Conservation (phyloP, 73 alveolate species). For the Paramecium pentaurelia region DNA sequence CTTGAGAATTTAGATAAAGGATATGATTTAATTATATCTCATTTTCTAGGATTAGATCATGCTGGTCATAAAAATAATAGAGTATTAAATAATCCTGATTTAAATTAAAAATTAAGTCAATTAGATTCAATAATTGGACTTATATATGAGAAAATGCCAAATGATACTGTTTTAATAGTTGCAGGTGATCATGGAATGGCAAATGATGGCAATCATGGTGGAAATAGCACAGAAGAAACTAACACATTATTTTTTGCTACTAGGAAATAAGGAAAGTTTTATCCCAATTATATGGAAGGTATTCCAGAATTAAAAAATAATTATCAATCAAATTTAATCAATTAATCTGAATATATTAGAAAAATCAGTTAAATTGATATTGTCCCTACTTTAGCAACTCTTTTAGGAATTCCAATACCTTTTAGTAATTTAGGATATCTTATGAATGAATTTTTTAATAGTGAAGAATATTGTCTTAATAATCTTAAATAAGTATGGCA, state of each 20-base stretch:
- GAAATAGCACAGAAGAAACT: slow-evolving; percentile 64
- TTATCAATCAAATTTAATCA: neutral
- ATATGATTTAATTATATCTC: slow-evolving; percentile 57
- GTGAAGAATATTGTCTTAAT: neutral
- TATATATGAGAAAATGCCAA: slow-evolving; percentile 53
- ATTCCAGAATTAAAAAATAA: neutral
- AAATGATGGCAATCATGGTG: slow-evolving; percentile 81
- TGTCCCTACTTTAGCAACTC: slow-evolving; percentile 47
- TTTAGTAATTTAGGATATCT: slow-evolving; percentile 60
- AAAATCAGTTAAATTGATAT: slow-evolving; percentile 51
- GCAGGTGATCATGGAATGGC: slow-evolving; percentile 88
- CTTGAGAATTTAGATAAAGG: neutral
- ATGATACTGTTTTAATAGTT: slow-evolving; percentile 64
- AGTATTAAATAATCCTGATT: neutral
- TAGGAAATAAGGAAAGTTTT: neutral
- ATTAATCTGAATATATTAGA: neutral
- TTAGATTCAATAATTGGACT: slow-evolving; percentile 51
- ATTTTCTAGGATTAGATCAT: slow-evolving; percentile 81
- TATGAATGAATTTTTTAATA: slow-evolving; percentile 45
- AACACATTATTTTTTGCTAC: slow-evolving; percentile 51
- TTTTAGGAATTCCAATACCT: slow-evolving; percentile 55
- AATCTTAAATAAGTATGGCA: neutral
- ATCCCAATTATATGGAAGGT: neutral
- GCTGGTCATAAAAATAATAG: slow-evolving; percentile 73
- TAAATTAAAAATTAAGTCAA: slow-evolving; percentile 58